phyloP scores from a whole-genome alignment of 78 protist genomes.

The Dictyostelium citrinum region DNA sequence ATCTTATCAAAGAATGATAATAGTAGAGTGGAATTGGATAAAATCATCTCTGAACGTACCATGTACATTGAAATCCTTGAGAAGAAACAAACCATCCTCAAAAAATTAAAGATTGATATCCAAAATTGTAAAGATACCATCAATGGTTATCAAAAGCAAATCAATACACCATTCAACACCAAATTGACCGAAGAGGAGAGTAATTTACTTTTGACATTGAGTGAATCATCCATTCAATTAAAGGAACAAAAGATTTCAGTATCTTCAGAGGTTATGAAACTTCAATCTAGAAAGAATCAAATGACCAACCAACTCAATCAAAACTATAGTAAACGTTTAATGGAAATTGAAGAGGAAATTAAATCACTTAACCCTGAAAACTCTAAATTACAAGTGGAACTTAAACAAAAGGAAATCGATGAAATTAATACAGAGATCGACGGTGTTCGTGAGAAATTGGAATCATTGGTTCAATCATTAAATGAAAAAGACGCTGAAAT shows the following conservation, averaged over 20 bases:
- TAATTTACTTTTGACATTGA: neutral
- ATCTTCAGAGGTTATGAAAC: neutral
- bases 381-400: neutral
- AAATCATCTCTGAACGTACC: neutral
- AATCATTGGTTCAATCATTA: neutral
- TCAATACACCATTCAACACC: constrained; percentile 8
- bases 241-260: constrained; percentile 2
- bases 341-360: neutral
- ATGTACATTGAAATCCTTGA: neutral
- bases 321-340: constrained; percentile 17
- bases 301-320: constrained; percentile 31
- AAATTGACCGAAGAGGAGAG: constrained; percentile 29
- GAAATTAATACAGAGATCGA: neutral
- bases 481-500: neutral
- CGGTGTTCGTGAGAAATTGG: neutral
- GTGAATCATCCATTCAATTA: constrained; percentile 9
- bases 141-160: constrained; percentile 24
- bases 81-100: neutral
- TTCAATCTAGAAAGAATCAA: neutral
- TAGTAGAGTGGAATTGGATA: neutral
- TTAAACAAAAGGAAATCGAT: neutral
- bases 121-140: neutral
- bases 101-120: neutral
- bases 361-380: neutral
- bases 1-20: neutral